Base-by-base conservation (phyloP, 2,329 filamentous ascomycete species). In the Pyrenochaeta sp. region DNA sequence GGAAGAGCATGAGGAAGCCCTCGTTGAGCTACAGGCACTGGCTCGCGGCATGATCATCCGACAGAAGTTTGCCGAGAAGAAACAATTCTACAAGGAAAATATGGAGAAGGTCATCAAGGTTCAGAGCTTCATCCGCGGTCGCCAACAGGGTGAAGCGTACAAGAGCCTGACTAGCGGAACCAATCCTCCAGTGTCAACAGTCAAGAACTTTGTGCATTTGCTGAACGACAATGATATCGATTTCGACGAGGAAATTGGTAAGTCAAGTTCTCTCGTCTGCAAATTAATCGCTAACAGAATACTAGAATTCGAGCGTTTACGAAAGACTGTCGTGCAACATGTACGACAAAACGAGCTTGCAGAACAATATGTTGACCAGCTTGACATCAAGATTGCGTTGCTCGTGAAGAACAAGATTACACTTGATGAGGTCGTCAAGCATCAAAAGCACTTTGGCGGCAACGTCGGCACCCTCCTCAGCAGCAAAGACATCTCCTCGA, bases 361-460 rank as follows among this genome's bases (percentile, higher is more conserved):
- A 33, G 95, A 99, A 77, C 92, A 97, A 73, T 99, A 99, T 71
- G 97, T 99, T 64, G 93, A 97, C 67, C 95, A 99, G 73, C 85
- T 99, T 31, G 96, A 99, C 72, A 97, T 99, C 82, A 99, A 99
- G 80, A 99, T 99, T 74, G 95, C 95, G 1, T 85, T 99, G 2
- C 83, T 99, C 15, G 95, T 99, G 68, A 98, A 98, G 83, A 99
- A 99, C 85, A 99, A 99, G 78, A 99, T 99, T 69, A 98, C 95
- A 0, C 83, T 99, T 3, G 95, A 99, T 71, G 96, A 99, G 77
- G 95, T 99, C 23, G 91, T 99, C 49, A 92, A 92, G 67, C 95
- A 98, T 72, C 95, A 99, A 72, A 94, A 90, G 79, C 96, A 97
- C 74, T 97, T 95, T 68, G 95, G 95, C 50, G 93, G 94, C 2